Evolutionary conservation across 371 early-diverging fungal species (phyloP).

Genomic region (Vairimorpha necatrix): DNA sequence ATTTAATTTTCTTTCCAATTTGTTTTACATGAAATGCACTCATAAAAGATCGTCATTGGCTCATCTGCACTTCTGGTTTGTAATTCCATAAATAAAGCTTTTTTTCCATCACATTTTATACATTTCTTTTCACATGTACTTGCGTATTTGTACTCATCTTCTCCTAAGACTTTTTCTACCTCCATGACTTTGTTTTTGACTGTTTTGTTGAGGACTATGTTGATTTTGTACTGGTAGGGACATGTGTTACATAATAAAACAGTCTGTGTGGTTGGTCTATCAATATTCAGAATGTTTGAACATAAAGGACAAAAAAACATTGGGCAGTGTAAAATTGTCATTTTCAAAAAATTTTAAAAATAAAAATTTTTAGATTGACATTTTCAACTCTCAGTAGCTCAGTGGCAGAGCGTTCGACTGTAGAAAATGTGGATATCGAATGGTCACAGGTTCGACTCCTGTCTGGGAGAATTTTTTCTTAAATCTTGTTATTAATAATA

Average conservation of each 20-base stretch:
- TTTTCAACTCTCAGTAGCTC: slow-evolving; percentile 62
- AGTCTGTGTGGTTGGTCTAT: slow-evolving; percentile 1
- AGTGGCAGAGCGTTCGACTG: slow-evolving; percentile 65
- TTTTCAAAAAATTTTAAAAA: background rate
- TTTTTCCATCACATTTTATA: slow-evolving; percentile 77
- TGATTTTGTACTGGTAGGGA: slow-evolving; percentile 48
- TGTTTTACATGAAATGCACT: slow-evolving; percentile 62
- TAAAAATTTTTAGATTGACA: background rate
- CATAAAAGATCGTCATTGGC: slow-evolving; percentile 66
- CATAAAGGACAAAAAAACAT: slow-evolving; percentile 53
- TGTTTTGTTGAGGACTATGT: slow-evolving; percentile 24
- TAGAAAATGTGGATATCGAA: slow-evolving; percentile 63
- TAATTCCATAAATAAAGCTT: slow-evolving; percentile 85
- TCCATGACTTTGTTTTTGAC: slow-evolving; percentile 27
- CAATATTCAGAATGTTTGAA: slow-evolving; percentile 45
- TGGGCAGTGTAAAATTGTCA: background rate
- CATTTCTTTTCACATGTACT: slow-evolving; percentile 56
- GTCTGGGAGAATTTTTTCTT: slow-evolving; percentile 63
- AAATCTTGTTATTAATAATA: background rate
- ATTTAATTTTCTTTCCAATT: slow-evolving; percentile 63
- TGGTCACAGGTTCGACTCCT: slow-evolving; percentile 65
- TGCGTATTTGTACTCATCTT: slow-evolving; percentile 45
- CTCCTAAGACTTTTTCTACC: slow-evolving; percentile 26
- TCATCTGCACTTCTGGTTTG: slow-evolving; percentile 95
- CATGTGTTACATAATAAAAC: slow-evolving; percentile 54